Evolutionary conservation across 192 early-diverging fungal species (phyloP), one percentile per base, ranked within the genome.

Genomic region (Chytriomyces sp.): DNA sequence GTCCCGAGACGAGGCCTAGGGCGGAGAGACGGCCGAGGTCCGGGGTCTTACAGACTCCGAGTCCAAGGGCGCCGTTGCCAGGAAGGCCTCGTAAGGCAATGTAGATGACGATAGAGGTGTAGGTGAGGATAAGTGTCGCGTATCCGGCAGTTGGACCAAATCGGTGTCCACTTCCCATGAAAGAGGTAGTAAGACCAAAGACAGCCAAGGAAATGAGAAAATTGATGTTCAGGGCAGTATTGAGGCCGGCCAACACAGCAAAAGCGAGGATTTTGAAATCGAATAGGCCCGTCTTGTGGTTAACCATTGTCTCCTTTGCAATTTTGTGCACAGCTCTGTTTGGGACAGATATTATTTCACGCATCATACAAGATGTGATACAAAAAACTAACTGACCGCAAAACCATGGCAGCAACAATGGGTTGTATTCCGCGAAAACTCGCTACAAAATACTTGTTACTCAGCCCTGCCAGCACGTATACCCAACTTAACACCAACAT

Each of bases 351-450:
- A 26, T 17, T 14, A 3, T 26, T 1, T 14, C 30, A 12, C 28
- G 19, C 2, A 12, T 49, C 12, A 25, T 58, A 25, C 3, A 25
- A 26, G 19, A 3, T 58, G 19, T 28, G 28, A 30, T 17, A 3
- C 56, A 28, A 28, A 12, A 82, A 74, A 38, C 80, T 71, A 2
- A 81, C 78, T 25, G 77, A 84, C 64, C 78, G 69, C 28, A 86
- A 53, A 8, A 86, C 74, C 81, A 86, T 84, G 0, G 85, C 85
- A 0, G 85, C 79, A 22, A 86, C 85, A 26, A 86, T 77, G 0
- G 85, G 85, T 58, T 86, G 85, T 19, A 86, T 40, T 3, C 80
- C 85, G 1, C 79, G 53, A 59, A 86, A 86, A 2, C 74, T 80
- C 0, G 85, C 85, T 33, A 83, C 79, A 44, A 86, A 85, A 37